Base-by-base conservation (phyloP, 1,139 yeast species). In the Petasospora rhodanensis region DNA sequence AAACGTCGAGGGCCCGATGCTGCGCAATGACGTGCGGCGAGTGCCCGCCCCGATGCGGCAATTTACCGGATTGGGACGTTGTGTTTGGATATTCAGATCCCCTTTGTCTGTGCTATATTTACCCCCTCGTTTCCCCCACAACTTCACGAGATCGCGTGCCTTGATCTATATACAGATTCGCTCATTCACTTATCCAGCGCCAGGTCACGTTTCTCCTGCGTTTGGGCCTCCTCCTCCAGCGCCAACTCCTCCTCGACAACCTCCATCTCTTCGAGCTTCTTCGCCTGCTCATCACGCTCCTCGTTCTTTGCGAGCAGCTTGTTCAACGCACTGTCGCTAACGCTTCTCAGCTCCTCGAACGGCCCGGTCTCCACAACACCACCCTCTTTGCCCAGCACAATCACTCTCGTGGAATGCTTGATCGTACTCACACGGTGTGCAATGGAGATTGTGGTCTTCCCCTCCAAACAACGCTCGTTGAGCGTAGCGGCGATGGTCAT, bases 361-460 rank as follows among this genome's bases (percentile, higher is more conserved):
- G 68, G 52, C 6, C 97, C 97, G 28, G 80, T 75, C 58, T 89
- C 97, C 2, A 79, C 78, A 32, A 89, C 76, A 26, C 61, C 61
- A 4, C 96, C 96, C 28, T 68, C 63, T 32, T 73, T 75, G 38
- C 80, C 78, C 34, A 91, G 61, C 9, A 89, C 96, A 37, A 82
- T 63, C 4, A 85, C 78, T 62, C 64, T 66, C 1, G 84, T 81
- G 27, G 81, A 76, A 13, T 81, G 79, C 47, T 79, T 79, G 38
- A 84, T 84, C 9, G 96, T 82, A 13, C 91, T 84, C 34, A 89
- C 71, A 49, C 96, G 69, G 59, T 87, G 97, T 1, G 97, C 97
- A 53, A 89, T 84, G 24, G 94, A 86, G 22, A 87, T 81, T 1
- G 94, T 87, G 1, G 96, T 86, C 61, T 84, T 68, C 20, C 83